These are phyloP conservation scores for Funneliformis caledonium DNA, from an alignment of 371 early-diverging fungal species.

Conservation along the genomic window DNA sequence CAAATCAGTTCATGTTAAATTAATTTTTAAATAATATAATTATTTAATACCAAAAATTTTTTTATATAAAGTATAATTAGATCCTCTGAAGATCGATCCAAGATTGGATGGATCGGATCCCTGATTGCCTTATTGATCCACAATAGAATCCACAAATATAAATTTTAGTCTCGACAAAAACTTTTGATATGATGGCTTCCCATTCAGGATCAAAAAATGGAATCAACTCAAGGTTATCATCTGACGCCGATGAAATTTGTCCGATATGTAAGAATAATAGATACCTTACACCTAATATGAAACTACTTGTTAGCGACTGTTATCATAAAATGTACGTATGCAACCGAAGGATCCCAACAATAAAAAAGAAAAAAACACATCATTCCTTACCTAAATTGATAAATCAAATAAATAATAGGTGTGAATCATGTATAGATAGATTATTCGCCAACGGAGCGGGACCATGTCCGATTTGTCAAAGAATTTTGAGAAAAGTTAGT, in stretches of 20 bases:
- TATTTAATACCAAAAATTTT: no score
- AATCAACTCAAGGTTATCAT: background rate
- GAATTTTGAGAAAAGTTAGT: slow-evolving; percentile 79
- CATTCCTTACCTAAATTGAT: background rate
- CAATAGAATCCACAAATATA: no score
- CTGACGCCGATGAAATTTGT: slow-evolving; percentile 73
- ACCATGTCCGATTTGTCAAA: slow-evolving; percentile 91
- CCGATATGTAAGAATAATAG: slow-evolving; percentile 96
- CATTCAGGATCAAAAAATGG: background rate
- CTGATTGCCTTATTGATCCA: no score
- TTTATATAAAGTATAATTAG: no score
- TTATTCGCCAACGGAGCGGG: slow-evolving; percentile 86
- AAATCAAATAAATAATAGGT: slow-evolving; percentile 57
- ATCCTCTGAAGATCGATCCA: no score
- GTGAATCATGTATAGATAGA: slow-evolving; percentile 89
- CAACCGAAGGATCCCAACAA: background rate
- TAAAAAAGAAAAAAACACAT: background rate
- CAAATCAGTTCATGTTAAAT: no score
- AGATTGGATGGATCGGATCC: no score
- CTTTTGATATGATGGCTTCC: background rate
- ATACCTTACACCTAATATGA: slow-evolving; percentile 92
- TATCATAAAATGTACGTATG: slow-evolving; percentile 92
- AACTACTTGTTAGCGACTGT: slow-evolving; percentile 94
- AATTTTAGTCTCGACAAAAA: no score
- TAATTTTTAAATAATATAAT: no score